Base-by-base conservation (phyloP, 2,329 filamentous ascomycete genomes). In the Knufia fluminis region DNA sequence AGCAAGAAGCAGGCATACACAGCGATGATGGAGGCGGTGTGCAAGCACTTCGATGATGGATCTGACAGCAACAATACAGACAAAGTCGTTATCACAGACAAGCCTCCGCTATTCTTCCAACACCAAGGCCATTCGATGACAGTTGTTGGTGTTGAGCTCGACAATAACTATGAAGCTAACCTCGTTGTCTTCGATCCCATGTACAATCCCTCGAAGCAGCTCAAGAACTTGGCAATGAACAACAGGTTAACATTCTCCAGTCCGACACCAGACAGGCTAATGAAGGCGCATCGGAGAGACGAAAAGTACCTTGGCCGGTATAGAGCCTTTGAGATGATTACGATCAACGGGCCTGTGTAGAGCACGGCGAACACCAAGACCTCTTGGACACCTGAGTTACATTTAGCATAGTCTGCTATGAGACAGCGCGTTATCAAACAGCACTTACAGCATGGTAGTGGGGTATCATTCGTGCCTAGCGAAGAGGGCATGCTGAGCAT, bases 81-180 rank as follows among this genome's bases (percentile, higher is more conserved):
- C 31, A 86, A 82, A 59, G 77, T 95, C n/a, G 75, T 79, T 46
- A 69, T 75, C 48, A 96, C 91, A 0, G 67, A 73, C 12, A 70
- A 91, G 6, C 82, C 91, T 33, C 90, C 92, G 0, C 82, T 97
- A 35, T 97, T 96, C 66, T 81, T 95, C 54, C 91, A 97, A 63
- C 86, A 92, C 59, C 80, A 81, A 55, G 83, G 89, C 2, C 91
- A 97, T 64, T 96, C 90, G 1, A 74, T 95, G 71, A 94, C 88
- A 0, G 88, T 97, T 46, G 74, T 97, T 48, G 91, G 91, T 0
- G 74, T 94, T 22, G 89, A 96, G 66, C 79, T 77, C 56, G 77
- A 75, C 23, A 71, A 68, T 28, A 75, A 83, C 52, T 85, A 85
- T 22, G 28, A 23, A 12, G 70, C 72, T 16, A 85, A 86, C 57